Evolutionary conservation across 2,329 filamentous ascomycete genomes (phyloP).

Genomic region (Microsporum canis): DNA sequence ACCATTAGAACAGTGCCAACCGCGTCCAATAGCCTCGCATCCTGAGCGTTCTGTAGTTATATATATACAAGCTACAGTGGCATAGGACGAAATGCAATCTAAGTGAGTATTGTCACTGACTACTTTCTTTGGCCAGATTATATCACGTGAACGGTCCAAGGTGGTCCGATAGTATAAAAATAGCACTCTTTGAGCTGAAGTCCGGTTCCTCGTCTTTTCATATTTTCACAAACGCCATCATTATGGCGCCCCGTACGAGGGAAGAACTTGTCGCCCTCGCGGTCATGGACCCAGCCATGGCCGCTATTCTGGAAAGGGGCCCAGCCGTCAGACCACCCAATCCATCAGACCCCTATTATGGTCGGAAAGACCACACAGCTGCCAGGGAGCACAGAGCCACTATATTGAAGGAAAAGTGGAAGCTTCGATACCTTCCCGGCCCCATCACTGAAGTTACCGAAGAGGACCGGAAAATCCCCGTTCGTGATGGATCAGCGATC

Average conservation of each 20-base stretch:
- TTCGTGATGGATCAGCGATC: slow-evolving; percentile 1
- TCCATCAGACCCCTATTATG: background rate
- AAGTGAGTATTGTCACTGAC: background rate
- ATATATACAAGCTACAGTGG: background rate
- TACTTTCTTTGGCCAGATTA: background rate
- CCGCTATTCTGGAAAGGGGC: background rate
- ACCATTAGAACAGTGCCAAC: slow-evolving; percentile 24
- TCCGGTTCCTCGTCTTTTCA: background rate
- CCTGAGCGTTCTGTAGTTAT: background rate
- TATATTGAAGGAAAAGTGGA: slow-evolving; percentile 1
- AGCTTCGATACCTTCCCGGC: background rate
- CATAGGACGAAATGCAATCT: background rate
- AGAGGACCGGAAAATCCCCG: background rate
- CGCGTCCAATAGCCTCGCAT: background rate
- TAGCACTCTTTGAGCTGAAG: background rate
- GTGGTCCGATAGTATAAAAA: background rate
- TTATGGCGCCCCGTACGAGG: background rate
- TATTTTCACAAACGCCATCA: background rate
- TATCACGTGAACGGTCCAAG: background rate
- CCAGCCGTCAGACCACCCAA: background rate
- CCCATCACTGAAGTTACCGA: background rate
- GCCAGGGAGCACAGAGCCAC: background rate
- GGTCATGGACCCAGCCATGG: background rate
- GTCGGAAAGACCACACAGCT: background rate
- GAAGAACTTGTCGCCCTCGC: background rate